phyloP scores from a whole-genome alignment of 257 asterid genomes.

The Scutellaria baicalensis region DNA sequence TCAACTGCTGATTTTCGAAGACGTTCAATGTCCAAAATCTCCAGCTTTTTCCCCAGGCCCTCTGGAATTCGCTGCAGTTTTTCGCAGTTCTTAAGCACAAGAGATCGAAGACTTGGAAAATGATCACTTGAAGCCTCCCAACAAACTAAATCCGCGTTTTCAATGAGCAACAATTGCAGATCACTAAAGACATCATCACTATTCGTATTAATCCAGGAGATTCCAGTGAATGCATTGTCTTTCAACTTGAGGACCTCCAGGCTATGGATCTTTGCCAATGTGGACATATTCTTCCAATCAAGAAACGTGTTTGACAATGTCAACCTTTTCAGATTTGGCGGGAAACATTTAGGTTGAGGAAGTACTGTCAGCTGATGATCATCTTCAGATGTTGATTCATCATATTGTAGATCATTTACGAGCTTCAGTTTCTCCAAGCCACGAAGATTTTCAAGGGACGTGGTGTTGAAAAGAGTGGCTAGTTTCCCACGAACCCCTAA shows the following conservation, averaged over 20 bases:
- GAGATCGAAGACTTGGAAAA: constrained; percentile 26
- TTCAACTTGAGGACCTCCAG: constrained; percentile 43
- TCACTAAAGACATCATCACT: neutral
- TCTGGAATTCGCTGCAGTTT: constrained; percentile 22
- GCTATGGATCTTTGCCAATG: constrained; percentile 17
- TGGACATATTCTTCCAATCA: constrained; percentile 28
- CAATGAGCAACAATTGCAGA: constrained; percentile 31
- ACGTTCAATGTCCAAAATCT: constrained; percentile 17
- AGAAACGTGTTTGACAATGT: constrained; percentile 25
- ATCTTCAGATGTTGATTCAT: neutral
- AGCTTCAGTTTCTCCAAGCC: constrained; percentile 41
- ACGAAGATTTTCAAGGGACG: neutral
- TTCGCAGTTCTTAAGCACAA: constrained; percentile 24
- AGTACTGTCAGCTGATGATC: neutral
- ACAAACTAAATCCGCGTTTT: constrained; percentile 12
- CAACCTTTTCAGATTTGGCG: constrained; percentile 21
- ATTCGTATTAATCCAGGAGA: constrained; percentile 12
- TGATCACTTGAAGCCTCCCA: constrained; percentile 25
- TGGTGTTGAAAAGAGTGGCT: neutral
- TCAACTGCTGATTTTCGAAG: constrained; percentile 8
- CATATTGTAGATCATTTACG: constrained; percentile 8
- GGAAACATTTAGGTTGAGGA: constrained; percentile 21
- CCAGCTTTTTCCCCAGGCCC: constrained; percentile 13
- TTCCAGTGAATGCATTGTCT: constrained; percentile 32
- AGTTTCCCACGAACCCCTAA: constrained; percentile 30